Evolutionary conservation across 352 stramenopile genomes (phyloP).

Genomic region (Pelagophyceae sp.): DNA sequence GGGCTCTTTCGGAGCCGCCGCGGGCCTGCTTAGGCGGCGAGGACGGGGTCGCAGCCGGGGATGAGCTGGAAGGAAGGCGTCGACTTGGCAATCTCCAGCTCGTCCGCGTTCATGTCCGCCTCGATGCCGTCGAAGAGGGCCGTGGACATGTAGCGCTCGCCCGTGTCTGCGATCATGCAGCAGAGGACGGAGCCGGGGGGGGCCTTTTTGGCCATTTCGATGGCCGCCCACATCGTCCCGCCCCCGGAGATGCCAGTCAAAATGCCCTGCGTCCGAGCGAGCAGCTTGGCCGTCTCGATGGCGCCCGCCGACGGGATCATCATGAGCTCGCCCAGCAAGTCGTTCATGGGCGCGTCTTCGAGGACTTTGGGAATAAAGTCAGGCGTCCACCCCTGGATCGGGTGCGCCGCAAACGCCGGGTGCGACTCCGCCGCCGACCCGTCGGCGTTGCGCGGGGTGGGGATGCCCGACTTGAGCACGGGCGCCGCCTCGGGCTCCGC

Average conservation of each 20-base stretch:
- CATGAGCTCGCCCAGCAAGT: conserved; percentile 30
- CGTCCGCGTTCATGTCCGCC: conserved; percentile 56
- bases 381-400: conserved; percentile 48
- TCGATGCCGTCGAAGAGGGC: conserved; percentile 50
- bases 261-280: conserved; percentile 54
- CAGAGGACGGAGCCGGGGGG: conserved; percentile 44
- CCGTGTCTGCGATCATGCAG: conserved; percentile 53
- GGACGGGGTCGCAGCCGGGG: neutral
- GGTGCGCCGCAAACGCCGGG: conserved; percentile 48
- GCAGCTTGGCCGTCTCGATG: conserved; percentile 36
- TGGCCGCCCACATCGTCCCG: conserved; percentile 42
- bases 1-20: too few relatives aligned
- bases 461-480: conserved; percentile 42
- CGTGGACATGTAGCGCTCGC: conserved; percentile 54
- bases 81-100: conserved; percentile 45
- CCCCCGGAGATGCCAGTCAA: conserved; percentile 51
- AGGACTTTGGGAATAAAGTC: conserved; percentile 43
- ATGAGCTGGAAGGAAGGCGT: conserved; percentile 34
- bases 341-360: conserved; percentile 26
- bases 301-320: conserved; percentile 24
- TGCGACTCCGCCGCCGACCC: conserved; percentile 38
- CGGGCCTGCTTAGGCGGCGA: neutral
- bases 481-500: conserved; percentile 41
- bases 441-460: conserved; percentile 41
- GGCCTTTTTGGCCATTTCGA: conserved; percentile 48